Evolutionary conservation across 305 asterid genomes (phyloP), one percentile per base, ranked within the genome.

Genomic region (Fraxinus nigra): DNA sequence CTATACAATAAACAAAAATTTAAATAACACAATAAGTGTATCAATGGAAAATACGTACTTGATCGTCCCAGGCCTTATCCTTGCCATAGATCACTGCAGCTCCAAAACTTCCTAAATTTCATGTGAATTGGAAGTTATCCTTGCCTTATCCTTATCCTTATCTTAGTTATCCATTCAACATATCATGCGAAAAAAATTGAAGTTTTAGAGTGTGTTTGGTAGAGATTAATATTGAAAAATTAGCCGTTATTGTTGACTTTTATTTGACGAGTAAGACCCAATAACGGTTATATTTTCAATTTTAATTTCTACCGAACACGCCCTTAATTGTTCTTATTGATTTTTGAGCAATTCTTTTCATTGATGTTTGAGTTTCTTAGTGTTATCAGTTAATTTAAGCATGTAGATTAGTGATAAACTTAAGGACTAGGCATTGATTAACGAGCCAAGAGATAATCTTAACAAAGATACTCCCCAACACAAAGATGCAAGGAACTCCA

Each of bases 51-150:
- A 35, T 22, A 65, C 80, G 7, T 85, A 87, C 90, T 14, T 87
- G 90, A 73, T 87, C 88, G 78, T 87, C 87, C 90, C 90, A 87
- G 0, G 88, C 84, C 82, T 85, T 85, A 1, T 81, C 86, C 40
- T 83, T 73, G 83, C 83, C 83, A 74, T 79, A 87, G 5, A 87
- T 87, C 38, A 87, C 90, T 2, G 90, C 90, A 1, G 90, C 90
- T 40, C 88, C 90, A 0, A 87, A 85, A 75, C 90, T 87, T 40
- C 90, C n/a, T n/a, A n/a, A n/a, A n/a, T n/a, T n/a, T n/a, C n/a
- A n/a, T n/a, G n/a, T n/a, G n/a, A n/a, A n/a, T n/a, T n/a, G n/a
- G n/a, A n/a, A n/a, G n/a, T n/a, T n/a, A n/a, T n/a, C n/a, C n/a
- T n/a, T n/a, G n/a, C n/a, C n/a, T n/a, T n/a, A n/a, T n/a, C n/a